phyloP scores from a whole-genome alignment of 2,329 filamentous ascomycete genomes.

The Alternaria solani region DNA sequence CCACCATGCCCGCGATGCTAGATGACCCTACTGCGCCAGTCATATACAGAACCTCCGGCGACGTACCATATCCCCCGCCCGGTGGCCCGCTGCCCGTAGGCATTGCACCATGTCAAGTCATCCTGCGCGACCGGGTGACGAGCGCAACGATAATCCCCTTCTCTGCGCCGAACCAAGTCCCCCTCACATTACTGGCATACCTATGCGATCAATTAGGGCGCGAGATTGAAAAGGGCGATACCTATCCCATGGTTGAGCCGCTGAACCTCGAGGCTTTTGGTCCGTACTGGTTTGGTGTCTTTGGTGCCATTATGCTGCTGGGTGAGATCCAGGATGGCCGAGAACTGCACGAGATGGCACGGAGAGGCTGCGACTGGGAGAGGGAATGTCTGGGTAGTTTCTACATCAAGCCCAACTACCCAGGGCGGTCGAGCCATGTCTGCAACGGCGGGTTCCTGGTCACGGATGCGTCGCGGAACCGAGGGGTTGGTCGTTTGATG shows the following conservation, averaged over 20 bases:
- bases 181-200: constrained; percentile 75
- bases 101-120: constrained; percentile 79
- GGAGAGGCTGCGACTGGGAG: constrained; percentile 71
- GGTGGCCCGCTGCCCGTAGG: constrained; percentile 71
- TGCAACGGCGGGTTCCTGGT: constrained; percentile 70
- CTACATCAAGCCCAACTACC: constrained; percentile 94
- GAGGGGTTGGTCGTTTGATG: constrained; percentile 61
- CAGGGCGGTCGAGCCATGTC: constrained; percentile 86
- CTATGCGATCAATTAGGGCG: constrained; percentile 85
- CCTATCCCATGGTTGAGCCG: constrained; percentile 84
- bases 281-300: constrained; percentile 90
- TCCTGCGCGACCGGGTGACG: constrained; percentile 82
- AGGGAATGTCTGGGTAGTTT: constrained; percentile 87
- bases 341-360: constrained; percentile 58
- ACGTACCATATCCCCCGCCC: constrained; percentile 69
- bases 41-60: constrained; percentile 74
- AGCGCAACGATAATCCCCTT: constrained; percentile 86
- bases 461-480: constrained; percentile 57
- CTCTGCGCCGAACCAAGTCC: constrained; percentile 78
- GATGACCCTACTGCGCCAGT: constrained; percentile 77
- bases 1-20: constrained; percentile 77
- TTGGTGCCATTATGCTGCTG: constrained; percentile 85
- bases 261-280: constrained; percentile 79
- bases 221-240: constrained; percentile 91
- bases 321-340: constrained; percentile 70